A percentile compares a stretch with the other conserved stretches of the same genome.
Evolutionary conservation across 768 basidiomycete species (phyloP).

Genomic region (Rhizopogon roseolus): DNA sequence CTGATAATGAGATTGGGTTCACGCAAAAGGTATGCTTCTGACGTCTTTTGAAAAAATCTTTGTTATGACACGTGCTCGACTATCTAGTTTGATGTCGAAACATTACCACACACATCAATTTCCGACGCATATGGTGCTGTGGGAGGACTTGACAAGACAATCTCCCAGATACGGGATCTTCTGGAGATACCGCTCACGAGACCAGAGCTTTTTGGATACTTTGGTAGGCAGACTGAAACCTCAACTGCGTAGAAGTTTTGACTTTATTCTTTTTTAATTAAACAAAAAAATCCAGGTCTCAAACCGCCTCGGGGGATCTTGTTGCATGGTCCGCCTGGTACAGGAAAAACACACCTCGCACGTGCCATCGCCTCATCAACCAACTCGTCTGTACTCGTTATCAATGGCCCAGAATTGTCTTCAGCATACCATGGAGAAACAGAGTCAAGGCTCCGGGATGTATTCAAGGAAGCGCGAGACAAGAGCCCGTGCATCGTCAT

Average conservation of each 20-base stretch:
- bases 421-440: conserved; percentile 98
- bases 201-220: conserved; percentile 77
- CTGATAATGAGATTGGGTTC: conserved; percentile 19
- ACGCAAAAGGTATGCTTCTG: conserved; percentile 28
- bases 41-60: conserved; percentile 4
- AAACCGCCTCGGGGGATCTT: conserved; percentile 95
- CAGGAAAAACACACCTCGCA: conserved; percentile 96
- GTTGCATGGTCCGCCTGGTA: conserved; percentile 93
- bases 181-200: conserved; percentile 81
- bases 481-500: conserved; percentile 91
- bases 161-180: conserved; percentile 78
- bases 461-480: conserved; percentile 79
- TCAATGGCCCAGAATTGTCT: conserved; percentile 93
- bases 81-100: conserved; percentile 42
- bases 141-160: conserved; percentile 86
- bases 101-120: conserved; percentile 35
- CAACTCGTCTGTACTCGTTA: conserved; percentile 80
- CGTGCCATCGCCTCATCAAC: conserved; percentile 90
- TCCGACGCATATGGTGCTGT: conserved; percentile 73
- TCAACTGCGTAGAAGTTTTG: conserved; percentile 1
- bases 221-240: conserved; percentile 40
- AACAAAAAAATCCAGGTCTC: conserved; percentile 57
- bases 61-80: conserved; percentile 12
- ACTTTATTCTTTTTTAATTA: neutral
- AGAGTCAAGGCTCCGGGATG: conserved; percentile 82